A percentile compares a stretch with the other conserved stretches of the same genome.
These are phyloP conservation scores for Scytalidium sp. DNA, from an alignment of 2,329 filamentous ascomycete species.

Conservation along the genomic window DNA sequence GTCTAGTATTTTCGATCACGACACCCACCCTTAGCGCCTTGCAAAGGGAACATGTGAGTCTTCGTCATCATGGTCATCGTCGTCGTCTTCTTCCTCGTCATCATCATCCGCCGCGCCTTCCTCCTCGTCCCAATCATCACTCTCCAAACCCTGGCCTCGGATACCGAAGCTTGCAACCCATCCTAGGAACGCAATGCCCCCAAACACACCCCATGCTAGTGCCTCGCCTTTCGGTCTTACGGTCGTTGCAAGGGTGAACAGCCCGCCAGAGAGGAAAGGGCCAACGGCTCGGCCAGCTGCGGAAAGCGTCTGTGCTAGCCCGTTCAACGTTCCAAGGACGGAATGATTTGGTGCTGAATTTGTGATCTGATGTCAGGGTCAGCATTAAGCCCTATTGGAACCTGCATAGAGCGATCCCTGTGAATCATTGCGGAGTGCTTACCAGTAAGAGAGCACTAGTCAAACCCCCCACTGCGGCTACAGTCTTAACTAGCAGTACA, in stretches of 20 bases:
- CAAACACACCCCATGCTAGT: conserved; percentile 84
- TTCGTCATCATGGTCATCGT: conserved; percentile 8
- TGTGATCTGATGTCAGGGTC: conserved; percentile 62
- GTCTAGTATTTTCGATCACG: neutral
- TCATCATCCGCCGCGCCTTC: conserved; percentile 14
- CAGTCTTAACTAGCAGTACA: conserved; percentile 82
- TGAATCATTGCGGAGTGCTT: conserved; percentile 31
- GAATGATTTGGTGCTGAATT: conserved; percentile 87
- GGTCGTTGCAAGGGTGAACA: conserved; percentile 77
- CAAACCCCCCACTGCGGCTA: conserved; percentile 83
- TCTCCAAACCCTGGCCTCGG: conserved; percentile 58
- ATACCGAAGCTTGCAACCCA: conserved; percentile 81
- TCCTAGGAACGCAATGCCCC: conserved; percentile 74
- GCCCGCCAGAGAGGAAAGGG: conserved; percentile 79
- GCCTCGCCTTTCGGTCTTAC: conserved; percentile 79
- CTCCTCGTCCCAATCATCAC: conserved; percentile 42
- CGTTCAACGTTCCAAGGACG: conserved; percentile 86
- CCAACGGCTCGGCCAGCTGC: conserved; percentile 86
- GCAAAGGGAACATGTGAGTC: neutral
- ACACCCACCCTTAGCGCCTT: neutral
- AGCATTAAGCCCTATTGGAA: conserved; percentile 1
- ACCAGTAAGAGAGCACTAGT: conserved; percentile 87
- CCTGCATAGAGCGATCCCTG: neutral
- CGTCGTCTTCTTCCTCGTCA: conserved; percentile 20
- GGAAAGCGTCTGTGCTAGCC: conserved; percentile 88